phyloP scores from a whole-genome alignment of 176 grass and related monocot genomes.

The Saccharum spontaneum region DNA sequence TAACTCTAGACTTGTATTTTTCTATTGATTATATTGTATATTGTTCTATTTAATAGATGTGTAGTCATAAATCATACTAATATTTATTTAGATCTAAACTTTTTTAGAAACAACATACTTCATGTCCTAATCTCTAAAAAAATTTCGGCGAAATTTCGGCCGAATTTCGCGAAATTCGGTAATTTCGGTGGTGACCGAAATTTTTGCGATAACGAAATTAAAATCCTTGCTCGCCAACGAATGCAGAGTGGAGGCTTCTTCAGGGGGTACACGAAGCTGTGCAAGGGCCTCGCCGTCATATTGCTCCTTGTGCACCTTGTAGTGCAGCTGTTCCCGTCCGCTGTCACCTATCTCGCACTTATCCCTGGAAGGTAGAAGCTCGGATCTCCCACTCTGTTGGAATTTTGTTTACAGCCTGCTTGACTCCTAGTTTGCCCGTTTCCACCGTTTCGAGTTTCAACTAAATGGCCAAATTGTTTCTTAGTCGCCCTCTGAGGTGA shows the following conservation, averaged over 20 bases:
- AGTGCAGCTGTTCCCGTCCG: slow-evolving; percentile 72
- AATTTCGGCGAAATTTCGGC: no score
- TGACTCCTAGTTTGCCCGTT: background rate
- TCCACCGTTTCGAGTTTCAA: background rate
- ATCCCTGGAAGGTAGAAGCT: slow-evolving; percentile 78
- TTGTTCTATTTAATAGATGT: no score
- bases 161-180: no score
- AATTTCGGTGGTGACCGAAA: no score
- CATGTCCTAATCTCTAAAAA: no score
- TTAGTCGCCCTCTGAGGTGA: background rate
- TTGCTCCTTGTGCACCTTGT: slow-evolving; percentile 68
- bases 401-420: background rate
- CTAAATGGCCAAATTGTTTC: slow-evolving; percentile 4
- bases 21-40: no score
- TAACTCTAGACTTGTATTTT: no score
- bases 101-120: no score
- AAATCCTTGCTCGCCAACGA: no score
- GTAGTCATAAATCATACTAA: no score
- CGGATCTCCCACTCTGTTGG: slow-evolving; percentile 16
- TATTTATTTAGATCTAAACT: no score
- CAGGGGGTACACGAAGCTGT: slow-evolving; percentile 88
- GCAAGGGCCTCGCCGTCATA: slow-evolving; percentile 85
- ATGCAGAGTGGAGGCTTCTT: slow-evolving; percentile 76
- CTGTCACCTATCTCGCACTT: slow-evolving; percentile 76
- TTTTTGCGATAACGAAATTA: no score